phyloP scores from a whole-genome alignment of 768 basidiomycete species.

The Lactarius deliciosus region DNA sequence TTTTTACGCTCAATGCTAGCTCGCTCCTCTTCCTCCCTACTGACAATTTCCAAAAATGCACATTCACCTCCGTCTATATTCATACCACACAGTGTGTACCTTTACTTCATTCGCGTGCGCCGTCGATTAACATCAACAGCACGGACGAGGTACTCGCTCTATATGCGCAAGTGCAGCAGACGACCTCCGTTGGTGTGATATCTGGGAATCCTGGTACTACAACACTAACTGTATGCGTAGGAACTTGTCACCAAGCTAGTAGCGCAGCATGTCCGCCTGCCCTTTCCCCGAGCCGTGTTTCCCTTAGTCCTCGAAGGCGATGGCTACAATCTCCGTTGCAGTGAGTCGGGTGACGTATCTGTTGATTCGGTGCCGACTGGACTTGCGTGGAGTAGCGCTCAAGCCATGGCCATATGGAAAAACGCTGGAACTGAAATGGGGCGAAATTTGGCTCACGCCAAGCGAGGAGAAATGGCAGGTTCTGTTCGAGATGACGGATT shows the following conservation, averaged over 20 bases:
- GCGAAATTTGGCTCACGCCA: constrained; percentile 8
- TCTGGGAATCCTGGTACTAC: background rate
- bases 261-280: constrained; percentile 1
- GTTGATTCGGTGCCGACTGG: background rate
- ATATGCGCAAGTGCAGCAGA: constrained; percentile 1
- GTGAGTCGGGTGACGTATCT: background rate
- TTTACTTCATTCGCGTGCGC: background rate
- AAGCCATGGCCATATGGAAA: constrained; percentile 17
- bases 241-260: constrained; percentile 9
- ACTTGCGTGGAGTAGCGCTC: background rate
- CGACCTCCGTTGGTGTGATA: background rate
- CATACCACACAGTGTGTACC: background rate
- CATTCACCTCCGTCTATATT: background rate
- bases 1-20: constrained; percentile 1
- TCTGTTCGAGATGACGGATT: constrained; percentile 8
- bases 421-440: constrained; percentile 14
- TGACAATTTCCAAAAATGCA: background rate
- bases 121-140: background rate
- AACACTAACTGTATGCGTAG: constrained; percentile 8
- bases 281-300: constrained; percentile 8
- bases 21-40: background rate
- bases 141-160: background rate
- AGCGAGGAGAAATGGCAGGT: constrained; percentile 14
- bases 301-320: constrained; percentile 1
- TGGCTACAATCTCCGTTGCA: constrained; percentile 12